A percentile compares a stretch with the other conserved stretches of the same genome.
phyloP scores from a whole-genome alignment of 2,329 filamentous ascomycete genomes.

The Diaporthe destruens region DNA sequence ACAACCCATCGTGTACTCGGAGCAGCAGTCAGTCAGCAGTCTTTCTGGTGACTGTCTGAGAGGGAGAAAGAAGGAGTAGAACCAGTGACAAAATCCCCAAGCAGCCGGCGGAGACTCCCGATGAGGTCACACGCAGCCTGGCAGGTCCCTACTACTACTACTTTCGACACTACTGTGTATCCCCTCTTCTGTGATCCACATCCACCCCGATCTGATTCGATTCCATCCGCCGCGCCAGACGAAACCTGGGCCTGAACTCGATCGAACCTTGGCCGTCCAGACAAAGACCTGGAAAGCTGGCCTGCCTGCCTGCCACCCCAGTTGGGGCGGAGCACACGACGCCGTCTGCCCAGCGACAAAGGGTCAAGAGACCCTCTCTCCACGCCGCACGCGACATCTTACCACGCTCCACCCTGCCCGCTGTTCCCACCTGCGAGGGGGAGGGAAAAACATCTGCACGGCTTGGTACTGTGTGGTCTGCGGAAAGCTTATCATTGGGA shows the following conservation, averaged over 20 bases:
- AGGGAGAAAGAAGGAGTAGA: not conserved
- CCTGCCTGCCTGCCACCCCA: constrained; percentile 2
- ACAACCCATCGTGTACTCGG: not conserved
- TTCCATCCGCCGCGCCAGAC: constrained; percentile 22
- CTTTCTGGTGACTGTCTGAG: not conserved
- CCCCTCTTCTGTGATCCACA: constrained; percentile 22
- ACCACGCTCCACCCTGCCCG: constrained; percentile 32
- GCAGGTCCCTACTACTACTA: not conserved
- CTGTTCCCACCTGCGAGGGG: constrained; percentile 8
- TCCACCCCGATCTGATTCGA: constrained; percentile 25
- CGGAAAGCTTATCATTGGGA: constrained; percentile 27
- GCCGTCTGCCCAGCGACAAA: constrained; percentile 22
- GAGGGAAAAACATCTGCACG: not conserved
- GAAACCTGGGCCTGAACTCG: not conserved
- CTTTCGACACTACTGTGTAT: too few relatives aligned
- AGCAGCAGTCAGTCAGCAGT: not conserved
- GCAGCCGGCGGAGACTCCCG: constrained; percentile 10
- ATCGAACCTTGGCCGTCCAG: constrained; percentile 5
- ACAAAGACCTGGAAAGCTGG: constrained; percentile 24
- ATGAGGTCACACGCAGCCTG: constrained; percentile 27
- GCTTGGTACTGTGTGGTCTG: constrained; percentile 20
- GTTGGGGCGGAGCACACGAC: constrained; percentile 30
- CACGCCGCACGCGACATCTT: constrained; percentile 25
- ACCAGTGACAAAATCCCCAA: constrained; percentile 29
- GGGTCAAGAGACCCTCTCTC: constrained; percentile 17